Conservation (phyloP, 2,329 filamentous ascomycete species). For the Fusarium agapanthi region DNA sequence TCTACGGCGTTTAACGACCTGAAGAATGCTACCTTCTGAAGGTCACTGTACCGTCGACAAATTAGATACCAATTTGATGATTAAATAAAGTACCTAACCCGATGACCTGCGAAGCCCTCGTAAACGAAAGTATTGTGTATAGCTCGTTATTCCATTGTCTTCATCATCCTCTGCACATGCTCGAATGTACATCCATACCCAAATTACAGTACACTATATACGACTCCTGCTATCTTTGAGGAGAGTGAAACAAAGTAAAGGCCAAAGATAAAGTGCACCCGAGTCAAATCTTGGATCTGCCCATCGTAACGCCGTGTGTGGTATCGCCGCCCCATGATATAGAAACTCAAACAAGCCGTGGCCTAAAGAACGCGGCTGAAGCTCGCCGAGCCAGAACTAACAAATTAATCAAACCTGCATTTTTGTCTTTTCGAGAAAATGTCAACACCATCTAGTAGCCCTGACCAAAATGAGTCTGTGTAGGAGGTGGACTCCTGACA, state of each 20-base stretch:
- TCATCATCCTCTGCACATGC: slow-evolving; percentile 12
- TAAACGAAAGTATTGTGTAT: slow-evolving; percentile 35
- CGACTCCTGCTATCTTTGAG: slow-evolving; percentile 7
- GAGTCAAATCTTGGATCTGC: slow-evolving; percentile 21
- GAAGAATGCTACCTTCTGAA: not conserved
- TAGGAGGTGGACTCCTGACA: slow-evolving; percentile 60
- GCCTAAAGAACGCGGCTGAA: slow-evolving; percentile 1
- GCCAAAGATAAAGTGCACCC: slow-evolving; percentile 11
- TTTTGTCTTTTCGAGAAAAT: not conserved
- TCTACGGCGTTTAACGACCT: not conserved
- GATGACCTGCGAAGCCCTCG: slow-evolving; percentile 8
- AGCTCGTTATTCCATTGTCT: slow-evolving; percentile 22
- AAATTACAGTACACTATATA: slow-evolving; percentile 29
- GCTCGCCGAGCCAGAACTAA: slow-evolving; percentile 21
- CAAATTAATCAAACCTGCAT: slow-evolving; percentile 11
- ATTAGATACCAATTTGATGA: slow-evolving; percentile 19
- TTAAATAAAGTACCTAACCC: slow-evolving; percentile 17
- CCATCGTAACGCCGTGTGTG: slow-evolving; percentile 31
- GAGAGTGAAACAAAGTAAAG: slow-evolving; percentile 19
- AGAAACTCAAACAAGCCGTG: slow-evolving; percentile 15
- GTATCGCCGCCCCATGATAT: slow-evolving; percentile 31
- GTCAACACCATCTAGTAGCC: slow-evolving; percentile 27
- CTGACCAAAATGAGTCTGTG: slow-evolving; percentile 55
- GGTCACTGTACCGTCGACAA: not conserved
- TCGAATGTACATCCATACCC: slow-evolving; percentile 10